Percentiles rank a stretch among this genome's conserved stretches.
These are phyloP conservation scores for Picea engelmannii DNA, from an alignment of 83 land plant species.

Conservation along the genomic window DNA sequence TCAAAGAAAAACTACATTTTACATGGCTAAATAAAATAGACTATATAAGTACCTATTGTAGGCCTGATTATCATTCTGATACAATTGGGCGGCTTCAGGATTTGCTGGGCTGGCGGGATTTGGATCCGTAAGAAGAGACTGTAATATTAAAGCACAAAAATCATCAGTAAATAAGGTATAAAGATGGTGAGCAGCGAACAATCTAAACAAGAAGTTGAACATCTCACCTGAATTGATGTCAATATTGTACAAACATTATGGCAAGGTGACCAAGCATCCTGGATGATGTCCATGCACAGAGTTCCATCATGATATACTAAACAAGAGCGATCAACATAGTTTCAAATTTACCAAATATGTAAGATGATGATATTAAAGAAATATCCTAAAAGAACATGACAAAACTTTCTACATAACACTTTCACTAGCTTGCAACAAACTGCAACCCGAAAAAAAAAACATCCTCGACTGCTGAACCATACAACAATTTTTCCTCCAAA, in stretches of 20 bases:
- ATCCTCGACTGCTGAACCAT: not conserved
- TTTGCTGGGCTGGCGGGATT: constrained; percentile 78
- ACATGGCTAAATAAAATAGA: not conserved
- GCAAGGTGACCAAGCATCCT: constrained; percentile 80
- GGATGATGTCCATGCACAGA: constrained; percentile 74
- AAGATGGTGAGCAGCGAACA: not conserved
- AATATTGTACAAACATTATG: constrained; percentile 61
- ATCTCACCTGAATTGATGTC: constrained; percentile 54
- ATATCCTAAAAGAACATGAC: too few species aligned
- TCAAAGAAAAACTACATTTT: too few species aligned
- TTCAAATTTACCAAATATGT: too few species aligned
- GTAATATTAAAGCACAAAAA: not conserved
- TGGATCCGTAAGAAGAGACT: constrained; percentile 77
- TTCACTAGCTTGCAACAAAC: not conserved
- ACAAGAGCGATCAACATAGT: not conserved
- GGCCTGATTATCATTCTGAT: constrained; percentile 48
- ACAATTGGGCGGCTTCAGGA: constrained; percentile 68
- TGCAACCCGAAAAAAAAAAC: not conserved
- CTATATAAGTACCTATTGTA: constrained; percentile 46
- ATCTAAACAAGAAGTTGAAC: not conserved
- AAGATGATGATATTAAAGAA: too few species aligned
- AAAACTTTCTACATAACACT: not conserved
- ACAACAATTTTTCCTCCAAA: too few species aligned
- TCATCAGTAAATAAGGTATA: not conserved
- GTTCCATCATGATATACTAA: constrained; percentile 71